phyloP scores from a whole-genome alignment of 495 filamentous ascomycete species.

The Neurospora sp. region DNA sequence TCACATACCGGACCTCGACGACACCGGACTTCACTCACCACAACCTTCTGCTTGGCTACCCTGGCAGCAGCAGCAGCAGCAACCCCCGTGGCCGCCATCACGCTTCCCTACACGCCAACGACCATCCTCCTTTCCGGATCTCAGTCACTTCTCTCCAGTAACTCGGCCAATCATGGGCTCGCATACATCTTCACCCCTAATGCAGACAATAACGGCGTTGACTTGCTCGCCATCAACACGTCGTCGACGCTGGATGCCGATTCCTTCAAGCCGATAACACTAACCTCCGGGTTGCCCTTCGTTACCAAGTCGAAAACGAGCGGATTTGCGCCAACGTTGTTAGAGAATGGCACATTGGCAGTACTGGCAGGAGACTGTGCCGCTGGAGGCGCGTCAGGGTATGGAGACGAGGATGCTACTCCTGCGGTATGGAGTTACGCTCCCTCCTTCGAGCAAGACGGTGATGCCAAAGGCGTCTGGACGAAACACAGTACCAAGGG shows the following conservation, averaged over 20 bases:
- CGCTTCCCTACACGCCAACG: slow-evolving; percentile 68
- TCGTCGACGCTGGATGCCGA: slow-evolving; percentile 43
- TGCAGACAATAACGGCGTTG: slow-evolving; percentile 27
- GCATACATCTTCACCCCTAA: slow-evolving; percentile 51
- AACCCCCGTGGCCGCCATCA: slow-evolving; percentile 16
- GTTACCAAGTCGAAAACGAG: slow-evolving; percentile 28
- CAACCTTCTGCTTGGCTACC: neutral
- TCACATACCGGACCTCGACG: slow-evolving; percentile 4
- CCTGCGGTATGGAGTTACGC: slow-evolving; percentile 31
- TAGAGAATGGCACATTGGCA: slow-evolving; percentile 54
- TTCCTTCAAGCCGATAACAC: slow-evolving; percentile 41
- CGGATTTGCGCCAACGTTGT: slow-evolving; percentile 54
- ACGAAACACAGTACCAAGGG: slow-evolving; percentile 10
- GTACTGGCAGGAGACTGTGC: slow-evolving; percentile 63
- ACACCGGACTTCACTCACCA: neutral
- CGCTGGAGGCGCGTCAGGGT: slow-evolving; percentile 15
- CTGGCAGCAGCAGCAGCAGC: neutral
- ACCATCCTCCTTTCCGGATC: slow-evolving; percentile 47
- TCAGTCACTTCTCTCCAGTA: slow-evolving; percentile 27
- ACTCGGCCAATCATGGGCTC: slow-evolving; percentile 13
- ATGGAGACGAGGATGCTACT: neutral
- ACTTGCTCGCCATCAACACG: slow-evolving; percentile 55
- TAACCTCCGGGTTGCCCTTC: slow-evolving; percentile 61
- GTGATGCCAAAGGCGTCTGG: slow-evolving; percentile 17
- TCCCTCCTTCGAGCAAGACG: slow-evolving; percentile 1